These are phyloP conservation scores for Posidonia australis DNA, from an alignment of 106 monocot species.

Conservation along the genomic window DNA sequence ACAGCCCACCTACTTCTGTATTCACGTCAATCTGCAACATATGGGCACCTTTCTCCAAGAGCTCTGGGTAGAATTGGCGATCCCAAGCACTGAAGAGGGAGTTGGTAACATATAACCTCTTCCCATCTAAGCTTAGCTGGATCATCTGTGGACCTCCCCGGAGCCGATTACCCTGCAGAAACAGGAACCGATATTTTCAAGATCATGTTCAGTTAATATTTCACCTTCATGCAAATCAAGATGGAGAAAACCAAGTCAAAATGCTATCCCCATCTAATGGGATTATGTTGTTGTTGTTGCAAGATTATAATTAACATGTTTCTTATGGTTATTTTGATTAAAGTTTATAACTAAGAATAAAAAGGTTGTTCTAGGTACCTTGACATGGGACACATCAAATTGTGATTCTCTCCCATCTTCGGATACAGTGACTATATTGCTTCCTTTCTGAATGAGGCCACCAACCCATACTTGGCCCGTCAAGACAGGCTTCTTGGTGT, in stretches of 20 bases:
- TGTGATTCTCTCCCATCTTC: constrained; percentile 71
- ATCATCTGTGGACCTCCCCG: constrained; percentile 98
- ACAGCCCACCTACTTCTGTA: constrained; percentile 58
- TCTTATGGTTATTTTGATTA: too few species aligned
- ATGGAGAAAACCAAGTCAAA: neutral
- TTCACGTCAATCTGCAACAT: constrained; percentile 88
- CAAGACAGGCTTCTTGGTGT: constrained; percentile 67
- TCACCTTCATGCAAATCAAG: neutral
- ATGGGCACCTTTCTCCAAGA: constrained; percentile 70
- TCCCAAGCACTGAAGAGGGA: constrained; percentile 95
- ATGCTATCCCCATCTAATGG: too few species aligned
- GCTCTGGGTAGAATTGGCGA: constrained; percentile 76
- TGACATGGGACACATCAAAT: constrained; percentile 53
- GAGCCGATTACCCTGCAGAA: constrained; percentile 52
- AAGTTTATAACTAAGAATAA: too few species aligned
- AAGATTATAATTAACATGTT: too few species aligned
- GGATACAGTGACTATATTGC: constrained; percentile 36
- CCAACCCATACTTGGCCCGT: constrained; percentile 93
- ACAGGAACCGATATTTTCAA: neutral
- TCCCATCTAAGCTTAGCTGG: constrained; percentile 89
- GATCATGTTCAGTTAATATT: neutral
- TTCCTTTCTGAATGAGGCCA: constrained; percentile 78
- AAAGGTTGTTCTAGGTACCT: constrained; percentile 28
- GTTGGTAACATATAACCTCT: constrained; percentile 89
- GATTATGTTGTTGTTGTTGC: too few species aligned